phyloP scores from a whole-genome alignment of 768 basidiomycete species.

The Mycena leptocephala region DNA sequence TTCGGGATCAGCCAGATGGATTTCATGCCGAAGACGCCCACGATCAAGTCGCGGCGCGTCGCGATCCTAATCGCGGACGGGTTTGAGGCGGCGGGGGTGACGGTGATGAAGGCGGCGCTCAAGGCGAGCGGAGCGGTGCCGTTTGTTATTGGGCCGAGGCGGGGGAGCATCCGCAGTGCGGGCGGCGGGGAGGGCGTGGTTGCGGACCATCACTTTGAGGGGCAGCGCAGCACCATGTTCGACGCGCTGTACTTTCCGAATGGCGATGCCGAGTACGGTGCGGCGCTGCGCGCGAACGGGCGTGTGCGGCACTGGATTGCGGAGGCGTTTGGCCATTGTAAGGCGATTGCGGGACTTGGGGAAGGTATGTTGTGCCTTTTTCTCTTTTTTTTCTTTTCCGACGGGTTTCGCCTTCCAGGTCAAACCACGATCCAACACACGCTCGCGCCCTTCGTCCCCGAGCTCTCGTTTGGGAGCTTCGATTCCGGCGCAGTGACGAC shows the following conservation, averaged over 20 bases:
- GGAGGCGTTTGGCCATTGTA: slow-evolving; percentile 91
- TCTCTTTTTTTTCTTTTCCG: no score
- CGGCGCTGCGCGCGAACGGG: slow-evolving; percentile 73
- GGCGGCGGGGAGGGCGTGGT: slow-evolving; percentile 53
- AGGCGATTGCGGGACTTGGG: slow-evolving; percentile 86
- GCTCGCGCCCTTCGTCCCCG: background rate
- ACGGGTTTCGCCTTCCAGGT: no score
- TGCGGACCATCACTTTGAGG: slow-evolving; percentile 83
- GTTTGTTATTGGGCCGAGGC: slow-evolving; percentile 78
- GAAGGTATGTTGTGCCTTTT: slow-evolving; percentile 60
- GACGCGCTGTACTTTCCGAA: slow-evolving; percentile 88
- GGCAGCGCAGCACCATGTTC: slow-evolving; percentile 87
- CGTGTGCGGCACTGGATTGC: slow-evolving; percentile 87
- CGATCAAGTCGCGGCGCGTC: slow-evolving; percentile 26
- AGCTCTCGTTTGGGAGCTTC: slow-evolving; percentile 56
- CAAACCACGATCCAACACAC: background rate
- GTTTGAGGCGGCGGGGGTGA: slow-evolving; percentile 60
- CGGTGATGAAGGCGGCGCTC: slow-evolving; percentile 71
- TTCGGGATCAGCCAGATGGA: slow-evolving; percentile 49
- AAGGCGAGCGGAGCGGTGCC: slow-evolving; percentile 68
- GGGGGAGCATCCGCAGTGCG: slow-evolving; percentile 66
- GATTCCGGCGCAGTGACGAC: slow-evolving; percentile 58
- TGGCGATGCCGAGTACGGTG: slow-evolving; percentile 70
- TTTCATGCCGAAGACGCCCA: slow-evolving; percentile 62
- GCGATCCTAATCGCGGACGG: background rate